Evolutionary conservation across 2,329 filamentous ascomycete species (phyloP).

Genomic region (Aspergillus sp.): DNA sequence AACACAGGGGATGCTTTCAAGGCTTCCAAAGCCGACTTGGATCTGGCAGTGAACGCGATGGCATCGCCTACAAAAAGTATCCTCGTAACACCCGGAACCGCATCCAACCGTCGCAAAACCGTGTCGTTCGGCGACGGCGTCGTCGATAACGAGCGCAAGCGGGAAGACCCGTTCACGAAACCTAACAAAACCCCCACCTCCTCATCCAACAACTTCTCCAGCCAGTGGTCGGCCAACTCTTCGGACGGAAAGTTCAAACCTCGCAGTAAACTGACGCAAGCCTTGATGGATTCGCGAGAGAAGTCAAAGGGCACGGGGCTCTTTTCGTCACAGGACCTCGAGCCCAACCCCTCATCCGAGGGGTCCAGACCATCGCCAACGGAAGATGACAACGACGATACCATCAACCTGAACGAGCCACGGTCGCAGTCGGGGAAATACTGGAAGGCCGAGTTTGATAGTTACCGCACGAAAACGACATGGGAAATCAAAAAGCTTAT

Average conservation of each 20-base stretch:
- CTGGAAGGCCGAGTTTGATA: constrained; percentile 64
- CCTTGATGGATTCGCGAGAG: constrained; percentile 43
- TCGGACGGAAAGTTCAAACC: constrained; percentile 37
- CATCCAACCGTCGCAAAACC: constrained; percentile 58
- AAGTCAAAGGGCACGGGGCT: constrained; percentile 31
- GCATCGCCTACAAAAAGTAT: constrained; percentile 63
- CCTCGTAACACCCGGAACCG: constrained; percentile 64
- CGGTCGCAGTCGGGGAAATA: constrained; percentile 61
- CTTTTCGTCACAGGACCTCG: constrained; percentile 12
- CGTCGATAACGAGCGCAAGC: constrained; percentile 58
- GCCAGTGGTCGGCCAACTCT: constrained; percentile 42
- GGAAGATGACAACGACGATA: constrained; percentile 47
- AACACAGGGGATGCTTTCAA: constrained; percentile 25
- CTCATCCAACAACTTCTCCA: constrained; percentile 51
- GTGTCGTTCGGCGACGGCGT: constrained; percentile 63
- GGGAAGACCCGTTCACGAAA: constrained; percentile 45
- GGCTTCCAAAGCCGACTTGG: constrained; percentile 25
- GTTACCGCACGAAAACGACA: constrained; percentile 59
- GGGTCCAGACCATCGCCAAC: constrained; percentile 23
- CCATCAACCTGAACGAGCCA: constrained; percentile 57
- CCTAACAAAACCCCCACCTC: constrained; percentile 50
- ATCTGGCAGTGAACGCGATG: constrained; percentile 32
- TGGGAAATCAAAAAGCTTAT: constrained; percentile 63
- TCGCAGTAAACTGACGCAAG: constrained; percentile 45
- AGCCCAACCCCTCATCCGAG: constrained; percentile 18